Evolutionary conservation across 768 basidiomycete genomes (phyloP).

Genomic region (Macrolepiota dolichaula): DNA sequence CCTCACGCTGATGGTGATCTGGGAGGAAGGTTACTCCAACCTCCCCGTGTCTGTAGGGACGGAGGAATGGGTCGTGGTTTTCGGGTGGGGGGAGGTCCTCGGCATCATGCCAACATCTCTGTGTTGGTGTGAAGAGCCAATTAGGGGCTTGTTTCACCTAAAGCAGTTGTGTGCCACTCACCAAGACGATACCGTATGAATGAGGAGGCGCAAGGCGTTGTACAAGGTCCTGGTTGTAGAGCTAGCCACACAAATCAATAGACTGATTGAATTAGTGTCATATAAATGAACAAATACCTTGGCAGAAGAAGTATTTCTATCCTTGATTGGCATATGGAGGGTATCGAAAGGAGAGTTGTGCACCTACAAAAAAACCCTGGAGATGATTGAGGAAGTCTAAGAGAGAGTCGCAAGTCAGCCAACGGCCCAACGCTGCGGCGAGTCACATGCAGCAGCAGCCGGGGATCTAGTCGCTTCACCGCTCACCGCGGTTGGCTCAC

Average conservation of each 20-base stretch:
- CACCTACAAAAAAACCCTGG: background rate
- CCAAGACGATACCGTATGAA: slow-evolving; percentile 63
- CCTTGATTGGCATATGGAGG: slow-evolving; percentile 7
- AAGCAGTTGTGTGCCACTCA: slow-evolving; percentile 25
- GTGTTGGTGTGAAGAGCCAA: slow-evolving; percentile 7
- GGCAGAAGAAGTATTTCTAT: background rate
- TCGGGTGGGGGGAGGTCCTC: slow-evolving; percentile 58
- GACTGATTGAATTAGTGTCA: background rate
- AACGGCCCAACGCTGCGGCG: background rate
- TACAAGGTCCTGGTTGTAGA: slow-evolving; percentile 70
- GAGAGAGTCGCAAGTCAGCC: slow-evolving; percentile 1
- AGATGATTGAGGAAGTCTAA: background rate
- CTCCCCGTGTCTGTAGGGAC: slow-evolving; percentile 74
- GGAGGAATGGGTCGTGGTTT: slow-evolving; percentile 65
- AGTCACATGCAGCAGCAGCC: slow-evolving; percentile 10
- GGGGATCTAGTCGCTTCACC: background rate
- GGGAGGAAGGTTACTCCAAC: slow-evolving; percentile 75
- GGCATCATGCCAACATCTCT: slow-evolving; percentile 90
- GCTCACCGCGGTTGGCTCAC: background rate
- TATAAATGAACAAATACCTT: background rate
- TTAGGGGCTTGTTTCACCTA: background rate
- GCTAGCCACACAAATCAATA: slow-evolving; percentile 29
- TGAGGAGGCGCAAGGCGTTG: slow-evolving; percentile 37
- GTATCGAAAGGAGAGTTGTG: background rate
- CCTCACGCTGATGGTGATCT: slow-evolving; percentile 51